phyloP scores from a whole-genome alignment of 2,329 filamentous ascomycete species.

The Phaeomoniella chlamydospora region DNA sequence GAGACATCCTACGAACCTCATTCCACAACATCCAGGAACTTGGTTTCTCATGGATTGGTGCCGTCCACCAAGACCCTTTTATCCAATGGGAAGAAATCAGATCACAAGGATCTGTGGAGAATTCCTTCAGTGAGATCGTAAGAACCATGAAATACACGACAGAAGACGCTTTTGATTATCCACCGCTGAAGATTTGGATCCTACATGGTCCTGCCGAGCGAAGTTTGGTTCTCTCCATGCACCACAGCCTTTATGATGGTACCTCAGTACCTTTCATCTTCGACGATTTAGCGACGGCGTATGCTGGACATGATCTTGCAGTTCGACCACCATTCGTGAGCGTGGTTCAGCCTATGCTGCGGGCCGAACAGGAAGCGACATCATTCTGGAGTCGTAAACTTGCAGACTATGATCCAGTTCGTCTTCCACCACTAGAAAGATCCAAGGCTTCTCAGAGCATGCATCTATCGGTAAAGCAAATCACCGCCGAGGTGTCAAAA shows the following conservation, averaged over 20 bases:
- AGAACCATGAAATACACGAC: no score
- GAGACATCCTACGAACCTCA: not conserved
- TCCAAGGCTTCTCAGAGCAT: not conserved
- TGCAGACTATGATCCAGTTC: not conserved
- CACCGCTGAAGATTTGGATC: not conserved
- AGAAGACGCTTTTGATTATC: not conserved
- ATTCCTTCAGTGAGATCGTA: not conserved
- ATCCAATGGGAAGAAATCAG: not conserved
- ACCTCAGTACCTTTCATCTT: constrained; percentile 58
- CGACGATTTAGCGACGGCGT: constrained; percentile 51
- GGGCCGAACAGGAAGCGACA: not conserved
- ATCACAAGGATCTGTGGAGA: not conserved
- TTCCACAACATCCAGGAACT: not conserved
- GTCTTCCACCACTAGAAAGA: not conserved
- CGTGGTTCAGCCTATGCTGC: not conserved
- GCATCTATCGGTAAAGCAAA: not conserved
- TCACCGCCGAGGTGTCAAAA: not conserved
- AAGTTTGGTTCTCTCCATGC: constrained; percentile 38
- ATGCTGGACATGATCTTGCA: constrained; percentile 15
- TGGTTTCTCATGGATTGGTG: not conserved
- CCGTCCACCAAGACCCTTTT: not conserved
- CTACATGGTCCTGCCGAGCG: not conserved
- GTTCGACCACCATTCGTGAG: not conserved
- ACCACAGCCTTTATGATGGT: constrained; percentile 81
- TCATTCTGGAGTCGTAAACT: not conserved